Evolutionary conservation across 2,329 filamentous ascomycete genomes (phyloP).

Genomic region (Sporothrix brasiliensis): DNA sequence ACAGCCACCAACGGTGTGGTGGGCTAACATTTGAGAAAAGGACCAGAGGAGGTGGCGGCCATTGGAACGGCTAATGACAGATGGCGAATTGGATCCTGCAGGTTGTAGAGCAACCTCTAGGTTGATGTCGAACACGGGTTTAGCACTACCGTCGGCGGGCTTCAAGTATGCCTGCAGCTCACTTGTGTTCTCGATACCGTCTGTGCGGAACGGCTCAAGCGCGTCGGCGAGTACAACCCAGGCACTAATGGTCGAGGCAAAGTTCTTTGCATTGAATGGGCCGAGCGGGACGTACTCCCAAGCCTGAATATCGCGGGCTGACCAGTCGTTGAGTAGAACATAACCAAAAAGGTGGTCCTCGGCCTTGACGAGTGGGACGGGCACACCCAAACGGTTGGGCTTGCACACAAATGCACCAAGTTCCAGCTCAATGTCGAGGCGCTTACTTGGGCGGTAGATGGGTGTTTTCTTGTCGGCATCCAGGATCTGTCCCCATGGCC

Average conservation of each 20-base stretch:
- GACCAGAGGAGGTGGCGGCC: conserved; percentile 71
- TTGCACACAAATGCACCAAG: conserved; percentile 73
- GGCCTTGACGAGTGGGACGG: conserved; percentile 65
- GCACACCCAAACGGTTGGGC: conserved; percentile 65
- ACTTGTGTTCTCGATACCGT: conserved; percentile 42
- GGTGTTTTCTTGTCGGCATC: conserved; percentile 65
- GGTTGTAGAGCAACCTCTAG: conserved; percentile 29
- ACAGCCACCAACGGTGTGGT: conserved; percentile 78
- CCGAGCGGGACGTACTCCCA: conserved; percentile 86
- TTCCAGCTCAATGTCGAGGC: conserved; percentile 78
- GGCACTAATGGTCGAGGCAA: conserved; percentile 73
- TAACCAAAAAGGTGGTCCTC: conserved; percentile 75
- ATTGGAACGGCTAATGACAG: conserved; percentile 57
- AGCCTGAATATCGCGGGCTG: conserved; percentile 76
- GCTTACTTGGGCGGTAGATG: conserved; percentile 62
- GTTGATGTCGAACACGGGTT: conserved; percentile 47
- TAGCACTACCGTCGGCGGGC: conserved; percentile 54
- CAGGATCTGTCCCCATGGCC: conserved; percentile 75
- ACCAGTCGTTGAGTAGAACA: conserved; percentile 87
- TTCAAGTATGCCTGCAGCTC: conserved; percentile 54
- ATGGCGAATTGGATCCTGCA: neutral
- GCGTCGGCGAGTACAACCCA: conserved; percentile 81
- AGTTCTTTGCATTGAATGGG: conserved; percentile 84
- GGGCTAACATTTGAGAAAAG: conserved; percentile 81
- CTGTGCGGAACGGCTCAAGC: conserved; percentile 58